Conservation (phyloP, 2,329 filamentous ascomycete genomes). For the Ophiocordyceps australis region DNA sequence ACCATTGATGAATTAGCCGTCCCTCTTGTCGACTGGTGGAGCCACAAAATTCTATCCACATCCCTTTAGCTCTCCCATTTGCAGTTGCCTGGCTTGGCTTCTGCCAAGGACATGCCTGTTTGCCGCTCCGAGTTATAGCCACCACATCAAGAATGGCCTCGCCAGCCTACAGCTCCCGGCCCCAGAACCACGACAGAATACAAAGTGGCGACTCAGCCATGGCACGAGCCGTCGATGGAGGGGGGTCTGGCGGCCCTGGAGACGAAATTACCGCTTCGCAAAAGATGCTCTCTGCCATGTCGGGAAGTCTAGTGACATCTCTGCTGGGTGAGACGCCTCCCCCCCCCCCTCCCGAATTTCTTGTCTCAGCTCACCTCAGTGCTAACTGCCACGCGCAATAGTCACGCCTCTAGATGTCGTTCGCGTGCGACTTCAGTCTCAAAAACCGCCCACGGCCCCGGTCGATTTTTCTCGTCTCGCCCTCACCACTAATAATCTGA, state of each 20-base stretch:
- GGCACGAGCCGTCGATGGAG: conserved; percentile 7
- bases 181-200: conserved; percentile 11
- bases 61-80: no score
- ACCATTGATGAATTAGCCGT: no score
- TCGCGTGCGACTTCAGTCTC: conserved; percentile 82
- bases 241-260: conserved; percentile 14
- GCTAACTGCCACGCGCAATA: conserved; percentile 15
- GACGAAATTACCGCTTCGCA: conserved; percentile 63
- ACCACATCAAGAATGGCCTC: no score
- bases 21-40: no score
- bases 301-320: conserved; percentile 78
- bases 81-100: no score
- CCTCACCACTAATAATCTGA: conserved; percentile 37
- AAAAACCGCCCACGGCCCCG: conserved; percentile 32
- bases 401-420: conserved; percentile 95
- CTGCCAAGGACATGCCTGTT: no score
- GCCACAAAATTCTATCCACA: no score
- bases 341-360: not conserved
- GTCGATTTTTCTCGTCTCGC: conserved; percentile 37
- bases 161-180: conserved; percentile 2
- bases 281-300: conserved; percentile 89
- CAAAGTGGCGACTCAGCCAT: conserved; percentile 11
- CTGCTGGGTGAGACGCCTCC: conserved; percentile 48
- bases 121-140: no score
- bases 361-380: not conserved